Percentiles rank a stretch among this genome's conserved stretches.
These are phyloP conservation scores for Sugiyamaella pinicola DNA, from an alignment of 1,139 yeast species.

Conservation along the genomic window DNA sequence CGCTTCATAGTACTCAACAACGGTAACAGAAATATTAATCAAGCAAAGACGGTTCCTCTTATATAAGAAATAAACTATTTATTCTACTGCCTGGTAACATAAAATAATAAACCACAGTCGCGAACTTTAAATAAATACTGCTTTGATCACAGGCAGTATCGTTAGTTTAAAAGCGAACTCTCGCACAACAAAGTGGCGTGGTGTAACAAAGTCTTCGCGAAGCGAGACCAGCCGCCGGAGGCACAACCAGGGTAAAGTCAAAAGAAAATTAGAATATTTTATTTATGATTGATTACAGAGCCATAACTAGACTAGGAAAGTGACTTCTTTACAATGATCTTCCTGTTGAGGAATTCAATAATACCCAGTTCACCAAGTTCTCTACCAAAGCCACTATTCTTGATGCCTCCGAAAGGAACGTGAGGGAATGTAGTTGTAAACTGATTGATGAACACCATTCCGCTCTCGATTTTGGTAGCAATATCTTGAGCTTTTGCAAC, in stretches of 20 bases:
- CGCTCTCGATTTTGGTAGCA: constrained; percentile 65
- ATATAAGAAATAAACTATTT: too few relatives aligned
- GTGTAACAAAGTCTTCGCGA: constrained; percentile 16
- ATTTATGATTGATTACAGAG: too few relatives aligned
- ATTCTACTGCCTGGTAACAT: too few relatives aligned
- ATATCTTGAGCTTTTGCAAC: constrained; percentile 57
- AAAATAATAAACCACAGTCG: too few relatives aligned
- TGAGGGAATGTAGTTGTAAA: constrained; percentile 78
- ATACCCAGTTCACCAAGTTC: constrained; percentile 71
- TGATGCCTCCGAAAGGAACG: constrained; percentile 82
- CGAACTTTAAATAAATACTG: too few relatives aligned
- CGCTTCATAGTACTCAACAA: too few relatives aligned
- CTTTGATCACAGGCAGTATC: too few relatives aligned
- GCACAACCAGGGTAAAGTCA: too few relatives aligned
- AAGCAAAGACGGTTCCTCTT: too few relatives aligned
- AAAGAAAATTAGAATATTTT: not conserved
- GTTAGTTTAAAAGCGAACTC: too few relatives aligned
- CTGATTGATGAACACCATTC: constrained; percentile 78
- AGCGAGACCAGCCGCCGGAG: constrained; percentile 18
- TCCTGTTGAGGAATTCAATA: constrained; percentile 22
- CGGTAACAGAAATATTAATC: too few relatives aligned
- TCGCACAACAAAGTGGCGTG: too few relatives aligned
- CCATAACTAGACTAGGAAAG: not conserved
- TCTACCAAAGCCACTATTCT: constrained; percentile 87
- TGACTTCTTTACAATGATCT: constrained; percentile 9